Base-by-base conservation (phyloP, 306 rosid genomes). In the Cucumis melo region DNA sequence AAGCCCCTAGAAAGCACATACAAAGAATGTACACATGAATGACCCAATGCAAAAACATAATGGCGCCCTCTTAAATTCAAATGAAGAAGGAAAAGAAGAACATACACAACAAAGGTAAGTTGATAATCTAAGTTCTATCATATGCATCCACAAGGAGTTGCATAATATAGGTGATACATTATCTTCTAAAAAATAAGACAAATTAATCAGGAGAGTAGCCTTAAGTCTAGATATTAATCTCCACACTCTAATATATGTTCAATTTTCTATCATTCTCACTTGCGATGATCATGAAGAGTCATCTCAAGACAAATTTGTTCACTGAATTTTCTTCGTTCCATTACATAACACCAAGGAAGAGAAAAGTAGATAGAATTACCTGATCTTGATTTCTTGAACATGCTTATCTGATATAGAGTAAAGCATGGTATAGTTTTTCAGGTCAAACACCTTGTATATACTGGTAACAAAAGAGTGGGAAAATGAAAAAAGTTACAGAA, bases 391-490 rank as follows among this genome's bases (percentile, higher is more conserved):
- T 82, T 92, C 98, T 74, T 92, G 98, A 62, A 92, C 94, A 79
- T 87, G 78, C 79, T 86, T 89, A 85, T 92, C 98, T 14, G 94
- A 86, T 78, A 92, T 92, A 14, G 98, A 89, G 89, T 92, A 92
- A 41, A 92, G 86, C 98, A 92, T 84, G 20, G 90, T 87, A 56
- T 92, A 92, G 90, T 92, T 92, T 83, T 90, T 92, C 77, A 92
- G 89, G 79, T 92, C 98, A 74, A 92, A 92, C 81, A 92, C 94
- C 87, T 92, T 92, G 91, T 92, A 92, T 89, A 92, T 81, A 68
- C 98, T 92, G 93, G 82, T 56, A 73, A 42, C 66, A 60, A 78
- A 57, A 82, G 63, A 41, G 39, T 16, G 63, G n/a, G 38, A 16
- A 36, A 48, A 77, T 23, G 38, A 42, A 76, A 57, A 5, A 54